These are phyloP conservation scores for Uncinocarpus reesii DNA, from an alignment of 2,329 filamentous ascomycete genomes.

Conservation along the genomic window DNA sequence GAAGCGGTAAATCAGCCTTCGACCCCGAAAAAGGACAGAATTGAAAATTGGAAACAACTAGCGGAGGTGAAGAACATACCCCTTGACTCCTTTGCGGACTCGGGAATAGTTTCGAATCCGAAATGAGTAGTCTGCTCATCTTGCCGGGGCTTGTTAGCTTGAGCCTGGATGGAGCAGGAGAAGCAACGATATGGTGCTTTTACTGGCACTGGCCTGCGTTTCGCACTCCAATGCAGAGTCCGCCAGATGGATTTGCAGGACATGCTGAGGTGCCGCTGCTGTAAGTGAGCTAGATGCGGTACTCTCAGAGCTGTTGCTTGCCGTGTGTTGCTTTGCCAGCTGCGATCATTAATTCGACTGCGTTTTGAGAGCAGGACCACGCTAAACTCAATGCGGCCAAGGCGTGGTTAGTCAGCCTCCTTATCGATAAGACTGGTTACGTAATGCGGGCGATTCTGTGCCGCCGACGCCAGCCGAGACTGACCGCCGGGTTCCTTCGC, in stretches of 20 bases:
- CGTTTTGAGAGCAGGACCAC: neutral
- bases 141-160: constrained; percentile 30
- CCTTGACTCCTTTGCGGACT: constrained; percentile 63
- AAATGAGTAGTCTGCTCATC: constrained; percentile 68
- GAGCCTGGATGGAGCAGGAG: constrained; percentile 38
- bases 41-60: neutral
- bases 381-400: neutral
- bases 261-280: constrained; percentile 4
- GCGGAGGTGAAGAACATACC: constrained; percentile 35
- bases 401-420: too few species aligned
- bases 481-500: constrained; percentile 8
- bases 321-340: too few species aligned
- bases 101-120: constrained; percentile 75
- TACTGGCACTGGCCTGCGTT: constrained; percentile 22
- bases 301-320: too few species aligned
- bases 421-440: constrained; percentile 12
- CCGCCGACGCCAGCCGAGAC: constrained; percentile 26
- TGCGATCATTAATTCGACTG: neutral
- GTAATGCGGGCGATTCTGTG: constrained; percentile 1
- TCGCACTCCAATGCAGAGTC: constrained; percentile 28
- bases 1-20: constrained; percentile 3
- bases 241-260: constrained; percentile 29
- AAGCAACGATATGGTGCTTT: constrained; percentile 40
- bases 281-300: neutral
- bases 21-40: neutral